Base-by-base conservation (phyloP, 805 yeast genomes). In the Hanseniaspora taiwanica region DNA sequence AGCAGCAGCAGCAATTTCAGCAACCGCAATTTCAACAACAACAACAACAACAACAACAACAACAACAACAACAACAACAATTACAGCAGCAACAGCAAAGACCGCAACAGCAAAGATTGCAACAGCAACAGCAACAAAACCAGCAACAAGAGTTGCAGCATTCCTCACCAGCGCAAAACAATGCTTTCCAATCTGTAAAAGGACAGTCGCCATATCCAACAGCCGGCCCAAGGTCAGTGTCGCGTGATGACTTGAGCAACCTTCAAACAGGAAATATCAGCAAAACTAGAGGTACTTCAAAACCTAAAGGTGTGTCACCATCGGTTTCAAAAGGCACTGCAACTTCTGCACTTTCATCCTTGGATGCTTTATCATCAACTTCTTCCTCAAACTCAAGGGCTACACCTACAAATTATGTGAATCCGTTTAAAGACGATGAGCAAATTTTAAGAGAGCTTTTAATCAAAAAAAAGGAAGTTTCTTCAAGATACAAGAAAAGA, bases 401-500 rank as follows among this genome's bases (percentile, higher is more conserved):
- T 4, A 35, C 37, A 21, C 35, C 47, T 4, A 40, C 39, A 3
- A 53, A 45, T 4, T 41, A 40, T 1, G 49, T 45, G 20, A 44
- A 52, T 42, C 60, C 61, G 10, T 53, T 48, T 38, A 54, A 44
- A 38, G 52, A 49, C 20, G 64, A 59, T 38, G 63, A 57, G 40
- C 50, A 48, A 4, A 43, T 43, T n/a, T 44, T 59, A 38, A 53
- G 47, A 23, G 49, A 52, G 23, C 41, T 56, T 46, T 49, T 53
- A 27, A 44, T 48, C 14, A 51, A 52, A 36, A 59, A 58, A 36
- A 49, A 50, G 3, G 63, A 59, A 36, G 45, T 59, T n/a, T 48
- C 54, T 13, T 52, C 59, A 3, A 49, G 62, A 37, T 54, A 47
- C 34, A 58, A 59, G 31, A 61, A 57, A 39, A 54, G 63, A 39